phyloP scores from a whole-genome alignment of 129 eudicot genomes.

The Cynara cardunculus region DNA sequence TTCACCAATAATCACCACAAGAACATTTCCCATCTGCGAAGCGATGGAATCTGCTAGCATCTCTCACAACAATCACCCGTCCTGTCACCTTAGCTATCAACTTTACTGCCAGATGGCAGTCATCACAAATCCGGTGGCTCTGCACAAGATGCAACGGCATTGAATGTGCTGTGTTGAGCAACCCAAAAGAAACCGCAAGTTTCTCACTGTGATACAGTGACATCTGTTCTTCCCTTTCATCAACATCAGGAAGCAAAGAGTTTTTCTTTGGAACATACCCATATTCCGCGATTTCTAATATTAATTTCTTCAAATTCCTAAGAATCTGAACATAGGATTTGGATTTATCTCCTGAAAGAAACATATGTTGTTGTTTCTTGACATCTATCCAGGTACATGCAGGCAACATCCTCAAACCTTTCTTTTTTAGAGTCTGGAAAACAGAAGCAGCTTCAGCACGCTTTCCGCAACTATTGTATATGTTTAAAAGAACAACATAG shows the following conservation, averaged over 20 bases:
- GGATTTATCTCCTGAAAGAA: slow-evolving; percentile 52
- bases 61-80: slow-evolving; percentile 67
- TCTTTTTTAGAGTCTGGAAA: slow-evolving; percentile 44
- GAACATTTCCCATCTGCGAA: slow-evolving; percentile 68
- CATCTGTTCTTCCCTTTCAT: slow-evolving; percentile 58
- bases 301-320: slow-evolving; percentile 46
- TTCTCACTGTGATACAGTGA: slow-evolving; percentile 67
- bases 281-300: slow-evolving; percentile 41
- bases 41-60: slow-evolving; percentile 82
- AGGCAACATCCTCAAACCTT: slow-evolving; percentile 67
- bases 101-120: slow-evolving; percentile 72
- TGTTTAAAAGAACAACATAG: slow-evolving; percentile 69
- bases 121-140: slow-evolving; percentile 77
- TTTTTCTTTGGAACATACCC: slow-evolving; percentile 57
- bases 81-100: slow-evolving; percentile 49
- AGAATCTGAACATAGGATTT: slow-evolving; percentile 47
- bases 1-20: slow-evolving; percentile 97
- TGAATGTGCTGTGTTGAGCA: slow-evolving; percentile 43
- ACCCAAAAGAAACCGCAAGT: slow-evolving; percentile 72
- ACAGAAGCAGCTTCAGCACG: slow-evolving; percentile 71
- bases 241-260: slow-evolving; percentile 82
- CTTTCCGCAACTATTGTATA: slow-evolving; percentile 56
- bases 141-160: slow-evolving; percentile 75
- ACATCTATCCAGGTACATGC: slow-evolving; percentile 85
- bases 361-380: slow-evolving; percentile 58